Evolutionary conservation across 108 stramenopile species (phyloP), one percentile per base, ranked within the genome.

Genomic region (Fragilaria radians): DNA sequence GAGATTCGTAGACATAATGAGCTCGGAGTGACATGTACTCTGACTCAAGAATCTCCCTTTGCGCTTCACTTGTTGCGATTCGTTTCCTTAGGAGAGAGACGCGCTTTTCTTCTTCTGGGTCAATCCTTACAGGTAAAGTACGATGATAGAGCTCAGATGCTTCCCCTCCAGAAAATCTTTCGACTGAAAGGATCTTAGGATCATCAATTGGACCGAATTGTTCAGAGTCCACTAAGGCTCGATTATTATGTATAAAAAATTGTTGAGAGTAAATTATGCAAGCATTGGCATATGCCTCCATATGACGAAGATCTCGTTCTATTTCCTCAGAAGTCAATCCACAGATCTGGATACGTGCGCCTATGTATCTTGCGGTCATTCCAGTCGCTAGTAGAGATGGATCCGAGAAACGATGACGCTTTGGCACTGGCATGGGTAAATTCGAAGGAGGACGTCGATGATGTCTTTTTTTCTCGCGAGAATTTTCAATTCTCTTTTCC

Each of bases 51-150:
- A 77, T 48, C 57, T 89, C 89, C 7, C 93, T 79, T 54, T 76
- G 63, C 11, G 80, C 72, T 64, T 94, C 93, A 58, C 83, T 78
- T 4, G 58, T 66, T 22, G 78, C 73, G 54, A 94, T 86, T 29
- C 76, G 82, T 50, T 82, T 79, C 5, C 86, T 79, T n/a, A 89
- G 54, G n/a, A 59, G 50, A 1, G 76, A 47, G 27, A 89, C 31
- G 3, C 88, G 81, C 61, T 93, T 93, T 66, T 93, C 91, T 60
- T 89, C 86, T 67, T 93, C 91, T 29, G 91, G 91, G 73, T 93
- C 91, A 52, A 93, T 88, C 17, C 84, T 77, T 25, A 85, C 82
- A 24, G 91, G 91, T 79, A 93, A 71, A 50, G 3, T 4, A 57
- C 1, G 56, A 7, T 14, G 29, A 77, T 56, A 18, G 68, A 27